Conservation (phyloP, 2,329 filamentous ascomycete species). For the Pseudopyricularia cyperi region DNA sequence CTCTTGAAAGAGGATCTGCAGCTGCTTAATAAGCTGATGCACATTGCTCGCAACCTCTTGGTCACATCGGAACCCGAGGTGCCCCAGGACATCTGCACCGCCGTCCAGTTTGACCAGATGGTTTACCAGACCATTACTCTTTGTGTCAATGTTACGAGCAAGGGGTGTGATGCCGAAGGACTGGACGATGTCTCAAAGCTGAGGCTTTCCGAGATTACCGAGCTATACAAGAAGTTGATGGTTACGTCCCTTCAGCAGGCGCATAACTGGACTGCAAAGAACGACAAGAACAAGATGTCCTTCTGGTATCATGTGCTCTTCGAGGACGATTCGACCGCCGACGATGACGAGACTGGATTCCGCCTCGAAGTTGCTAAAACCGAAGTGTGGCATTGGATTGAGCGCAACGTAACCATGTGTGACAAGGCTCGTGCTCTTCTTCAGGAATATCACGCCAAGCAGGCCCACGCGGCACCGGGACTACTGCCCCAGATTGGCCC, state of each 20-base stretch:
- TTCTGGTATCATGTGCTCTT: slow-evolving; percentile 57
- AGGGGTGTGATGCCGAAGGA: slow-evolving; percentile 52
- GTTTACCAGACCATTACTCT: slow-evolving; percentile 53
- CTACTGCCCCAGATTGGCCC: slow-evolving; percentile 35
- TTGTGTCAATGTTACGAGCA: slow-evolving; percentile 54
- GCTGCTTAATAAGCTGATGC: slow-evolving; percentile 53
- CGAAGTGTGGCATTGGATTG: slow-evolving; percentile 50
- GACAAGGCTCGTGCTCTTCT: slow-evolving; percentile 40
- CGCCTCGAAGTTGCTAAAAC: slow-evolving; percentile 43
- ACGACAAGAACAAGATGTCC: slow-evolving; percentile 56
- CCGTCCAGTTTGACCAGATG: slow-evolving; percentile 52
- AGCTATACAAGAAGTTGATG: slow-evolving; percentile 50
- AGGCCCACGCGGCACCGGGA: slow-evolving; percentile 34
- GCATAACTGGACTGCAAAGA: slow-evolving; percentile 57
- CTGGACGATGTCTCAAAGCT: slow-evolving; percentile 42
- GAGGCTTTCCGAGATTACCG: slow-evolving; percentile 49
- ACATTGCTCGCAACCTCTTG: slow-evolving; percentile 51
- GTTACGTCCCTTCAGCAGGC: slow-evolving; percentile 54
- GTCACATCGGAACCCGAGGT: slow-evolving; percentile 52
- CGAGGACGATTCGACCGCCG: slow-evolving; percentile 37
- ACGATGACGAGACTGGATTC: slow-evolving; percentile 39
- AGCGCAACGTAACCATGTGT: slow-evolving; percentile 46
- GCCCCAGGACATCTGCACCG: slow-evolving; percentile 51
- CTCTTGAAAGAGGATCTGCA: slow-evolving; percentile 49
- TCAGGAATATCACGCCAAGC: slow-evolving; percentile 37